phyloP scores from a whole-genome alignment of 2,329 filamentous ascomycete genomes.

The Calonectria crousiana region DNA sequence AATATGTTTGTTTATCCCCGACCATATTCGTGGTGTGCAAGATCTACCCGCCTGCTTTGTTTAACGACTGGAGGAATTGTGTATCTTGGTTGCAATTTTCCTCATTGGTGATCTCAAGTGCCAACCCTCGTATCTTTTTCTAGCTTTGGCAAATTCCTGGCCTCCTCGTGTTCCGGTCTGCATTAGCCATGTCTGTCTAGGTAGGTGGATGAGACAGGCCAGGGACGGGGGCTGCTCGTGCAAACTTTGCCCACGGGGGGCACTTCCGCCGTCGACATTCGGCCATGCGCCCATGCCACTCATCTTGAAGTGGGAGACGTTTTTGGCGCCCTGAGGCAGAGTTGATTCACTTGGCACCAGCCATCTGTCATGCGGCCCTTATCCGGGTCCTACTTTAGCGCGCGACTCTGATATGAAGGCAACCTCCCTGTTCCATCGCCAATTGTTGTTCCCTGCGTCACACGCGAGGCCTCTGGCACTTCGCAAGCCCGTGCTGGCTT shows the following conservation, averaged over 20 bases:
- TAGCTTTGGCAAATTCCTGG: background rate
- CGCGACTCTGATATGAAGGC: background rate
- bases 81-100: background rate
- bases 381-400: background rate
- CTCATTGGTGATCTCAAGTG: background rate
- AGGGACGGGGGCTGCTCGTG: constrained; percentile 1
- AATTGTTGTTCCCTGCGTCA: background rate
- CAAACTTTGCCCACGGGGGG: background rate
- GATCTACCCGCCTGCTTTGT: background rate
- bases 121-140: constrained; percentile 6
- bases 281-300: background rate
- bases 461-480: background rate
- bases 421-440: background rate
- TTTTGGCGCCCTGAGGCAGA: background rate
- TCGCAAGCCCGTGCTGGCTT: background rate
- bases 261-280: background rate
- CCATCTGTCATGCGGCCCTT: background rate
- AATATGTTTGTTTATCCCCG: background rate
- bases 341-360: background rate
- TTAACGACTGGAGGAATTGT: background rate
- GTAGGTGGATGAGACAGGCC: constrained; percentile 8
- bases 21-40: background rate
- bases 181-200: background rate
- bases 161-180: constrained; percentile 16
- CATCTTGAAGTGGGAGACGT: background rate